phyloP scores from a whole-genome alignment of 495 filamentous ascomycete genomes.

The Aspergillus sparsus region DNA sequence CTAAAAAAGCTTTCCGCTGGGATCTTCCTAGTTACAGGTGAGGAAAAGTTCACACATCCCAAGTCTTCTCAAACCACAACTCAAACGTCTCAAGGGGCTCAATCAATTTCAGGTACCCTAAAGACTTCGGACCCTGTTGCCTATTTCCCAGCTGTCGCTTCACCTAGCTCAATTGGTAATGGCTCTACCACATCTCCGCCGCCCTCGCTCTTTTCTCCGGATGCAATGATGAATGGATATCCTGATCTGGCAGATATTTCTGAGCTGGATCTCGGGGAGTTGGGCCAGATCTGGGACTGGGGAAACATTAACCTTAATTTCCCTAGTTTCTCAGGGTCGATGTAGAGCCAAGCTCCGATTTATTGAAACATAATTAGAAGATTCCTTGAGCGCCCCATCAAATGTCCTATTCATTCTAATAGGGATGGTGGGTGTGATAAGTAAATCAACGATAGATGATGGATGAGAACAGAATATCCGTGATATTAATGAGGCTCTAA shows the following conservation, averaged over 20 bases:
- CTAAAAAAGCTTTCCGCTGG: constrained; percentile 25
- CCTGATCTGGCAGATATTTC: constrained; percentile 22
- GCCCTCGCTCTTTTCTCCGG: constrained; percentile 14
- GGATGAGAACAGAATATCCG: too few species aligned
- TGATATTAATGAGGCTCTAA: too few species aligned
- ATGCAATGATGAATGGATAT: constrained; percentile 1
- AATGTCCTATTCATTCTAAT: too few species aligned
- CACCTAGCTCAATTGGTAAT: background rate
- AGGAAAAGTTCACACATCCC: background rate
- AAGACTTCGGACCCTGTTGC: background rate
- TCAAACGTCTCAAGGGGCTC: constrained; percentile 4
- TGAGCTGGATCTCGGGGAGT: constrained; percentile 29
- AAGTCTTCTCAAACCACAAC: constrained; percentile 9
- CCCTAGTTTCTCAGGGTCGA: background rate
- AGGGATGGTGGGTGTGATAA: too few species aligned
- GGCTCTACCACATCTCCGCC: constrained; percentile 15
- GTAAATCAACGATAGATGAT: too few species aligned
- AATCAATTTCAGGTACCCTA: constrained; percentile 7
- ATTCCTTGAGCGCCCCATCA: background rate
- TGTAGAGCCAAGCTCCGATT: background rate
- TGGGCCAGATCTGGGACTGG: constrained; percentile 36
- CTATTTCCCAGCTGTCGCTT: background rate
- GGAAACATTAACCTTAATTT: constrained; percentile 30
- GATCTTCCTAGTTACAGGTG: constrained; percentile 14
- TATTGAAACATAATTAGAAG: background rate